Evolutionary conservation across 179 eudicot genomes (phyloP).

Genomic region (Pouteria campechiana): DNA sequence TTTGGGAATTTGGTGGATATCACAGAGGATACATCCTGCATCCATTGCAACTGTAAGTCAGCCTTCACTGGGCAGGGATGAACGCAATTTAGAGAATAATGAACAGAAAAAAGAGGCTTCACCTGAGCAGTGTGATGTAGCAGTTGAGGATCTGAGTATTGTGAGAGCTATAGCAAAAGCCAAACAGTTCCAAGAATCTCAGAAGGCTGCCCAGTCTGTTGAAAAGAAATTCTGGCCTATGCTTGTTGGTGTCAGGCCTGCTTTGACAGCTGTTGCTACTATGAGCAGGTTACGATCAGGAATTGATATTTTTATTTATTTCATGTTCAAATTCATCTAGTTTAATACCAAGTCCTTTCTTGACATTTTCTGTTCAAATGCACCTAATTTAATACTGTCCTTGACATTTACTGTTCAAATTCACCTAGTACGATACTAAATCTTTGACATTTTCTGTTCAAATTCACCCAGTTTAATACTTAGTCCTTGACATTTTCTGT

Average conservation of each 20-base stretch:
- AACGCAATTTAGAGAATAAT: slow-evolving; percentile 48
- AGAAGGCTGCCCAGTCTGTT: slow-evolving; percentile 22
- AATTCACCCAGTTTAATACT: background rate
- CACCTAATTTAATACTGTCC: background rate
- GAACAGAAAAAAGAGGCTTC: slow-evolving; percentile 73
- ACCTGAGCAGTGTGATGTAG: slow-evolving; percentile 86
- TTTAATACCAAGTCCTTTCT: background rate
- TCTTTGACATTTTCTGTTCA: slow-evolving; percentile 1
- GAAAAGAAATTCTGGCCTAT: slow-evolving; percentile 40
- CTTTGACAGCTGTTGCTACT: slow-evolving; percentile 60
- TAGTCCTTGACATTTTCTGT: background rate
- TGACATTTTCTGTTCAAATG: slow-evolving; percentile 1
- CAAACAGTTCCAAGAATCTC: slow-evolving; percentile 40
- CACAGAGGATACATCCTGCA: slow-evolving; percentile 29
- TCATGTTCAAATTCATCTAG: background rate
- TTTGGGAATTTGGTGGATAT: slow-evolving; percentile 14
- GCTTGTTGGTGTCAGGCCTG: slow-evolving; percentile 67
- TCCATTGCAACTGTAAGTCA: slow-evolving; percentile 58
- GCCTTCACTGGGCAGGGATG: slow-evolving; percentile 44
- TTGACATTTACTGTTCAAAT: slow-evolving; percentile 2
- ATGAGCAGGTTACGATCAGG: slow-evolving; percentile 53
- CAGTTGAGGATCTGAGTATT: slow-evolving; percentile 61
- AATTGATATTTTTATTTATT: background rate
- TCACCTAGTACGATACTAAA: background rate
- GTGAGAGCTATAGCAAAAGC: slow-evolving; percentile 75